phyloP scores from a whole-genome alignment of 257 asterid genomes.

The Nicotiana benthamiana region DNA sequence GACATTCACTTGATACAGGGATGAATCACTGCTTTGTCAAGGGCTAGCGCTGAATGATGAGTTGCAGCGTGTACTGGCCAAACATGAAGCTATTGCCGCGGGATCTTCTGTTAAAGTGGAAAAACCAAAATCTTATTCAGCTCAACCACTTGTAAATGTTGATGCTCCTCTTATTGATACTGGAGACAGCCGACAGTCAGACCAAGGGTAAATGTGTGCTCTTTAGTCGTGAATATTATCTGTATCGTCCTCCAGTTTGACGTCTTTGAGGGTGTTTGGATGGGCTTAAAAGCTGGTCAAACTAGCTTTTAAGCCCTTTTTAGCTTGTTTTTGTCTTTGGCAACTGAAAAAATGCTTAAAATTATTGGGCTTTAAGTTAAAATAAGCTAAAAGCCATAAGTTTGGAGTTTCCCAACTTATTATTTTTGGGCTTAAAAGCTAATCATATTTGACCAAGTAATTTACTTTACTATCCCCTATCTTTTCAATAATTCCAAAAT shows the following conservation, averaged over 20 bases:
- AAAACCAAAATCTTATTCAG: conserved; percentile 50
- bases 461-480: too few relatives aligned
- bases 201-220: conserved; percentile 45
- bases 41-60: conserved; percentile 91
- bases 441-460: too few relatives aligned
- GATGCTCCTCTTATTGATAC: conserved; percentile 82
- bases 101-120: conserved; percentile 49
- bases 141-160: conserved; percentile 47
- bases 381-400: too few relatives aligned
- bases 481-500: too few relatives aligned
- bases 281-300: too few relatives aligned
- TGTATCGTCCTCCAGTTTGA: not conserved
- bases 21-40: conserved; percentile 84
- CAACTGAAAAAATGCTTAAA: too few relatives aligned
- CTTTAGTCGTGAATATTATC: not conserved
- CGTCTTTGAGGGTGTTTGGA: too few relatives aligned
- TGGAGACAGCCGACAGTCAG: conserved; percentile 48
- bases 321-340: too few relatives aligned
- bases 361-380: too few relatives aligned
- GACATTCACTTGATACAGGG: conserved; percentile 42
- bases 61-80: conserved; percentile 85
- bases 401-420: too few relatives aligned
- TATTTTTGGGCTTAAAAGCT: too few relatives aligned
- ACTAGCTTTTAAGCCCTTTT: too few relatives aligned
- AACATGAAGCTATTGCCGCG: conserved; percentile 78